Base-by-base conservation (phyloP, 1,139 yeast genomes). In the Pichia sp. region DNA sequence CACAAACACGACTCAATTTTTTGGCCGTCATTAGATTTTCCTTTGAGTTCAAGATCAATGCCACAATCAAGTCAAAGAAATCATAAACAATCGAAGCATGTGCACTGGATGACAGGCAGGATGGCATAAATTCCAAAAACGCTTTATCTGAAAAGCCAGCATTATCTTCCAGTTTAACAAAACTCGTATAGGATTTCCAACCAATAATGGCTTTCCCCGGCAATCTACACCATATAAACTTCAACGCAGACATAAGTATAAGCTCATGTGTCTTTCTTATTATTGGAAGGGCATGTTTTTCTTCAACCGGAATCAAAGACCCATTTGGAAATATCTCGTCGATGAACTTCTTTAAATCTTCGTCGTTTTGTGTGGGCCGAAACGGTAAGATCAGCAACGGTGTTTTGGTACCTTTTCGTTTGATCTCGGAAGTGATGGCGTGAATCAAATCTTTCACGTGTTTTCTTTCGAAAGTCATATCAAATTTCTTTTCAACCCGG, bases 81-180 rank as follows among this genome's bases (percentile, higher is more conserved):
- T 85, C 95, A 59, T 85, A 85, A 5, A 86, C 92, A 8, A 88
- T 85, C 3, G 92, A 83, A 0, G 95, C 95, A 66, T 87, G 96
- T 8, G 90, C 82, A 3, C 92, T 86, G 0, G 95, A 82, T 7
- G 84, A 76, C 32, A 86, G 68, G 62, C 95, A 85, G 50, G 79
- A 79, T 5, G 95, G 95, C 86, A 87, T 83, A 44, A 83, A 76
- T 42, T 81, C 81, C 44, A 85, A 66, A 58, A 87, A 87, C 0
- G 95, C 85, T 56, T 75, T 72, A 55, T 74, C 71, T n/a, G 92
- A 86, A 56, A 72, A 76, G 35, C 79, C 73, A 27, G 77, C 77
- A 45, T 78, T 81, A 43, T 71, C 72, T 60, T 87, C 96, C 47
- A 76, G 68, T 33, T 75, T 68, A 55, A 73, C 79, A 61, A 82